Conservation (phyloP, 176 grass and related monocot species). For the Avena eriantha region DNA sequence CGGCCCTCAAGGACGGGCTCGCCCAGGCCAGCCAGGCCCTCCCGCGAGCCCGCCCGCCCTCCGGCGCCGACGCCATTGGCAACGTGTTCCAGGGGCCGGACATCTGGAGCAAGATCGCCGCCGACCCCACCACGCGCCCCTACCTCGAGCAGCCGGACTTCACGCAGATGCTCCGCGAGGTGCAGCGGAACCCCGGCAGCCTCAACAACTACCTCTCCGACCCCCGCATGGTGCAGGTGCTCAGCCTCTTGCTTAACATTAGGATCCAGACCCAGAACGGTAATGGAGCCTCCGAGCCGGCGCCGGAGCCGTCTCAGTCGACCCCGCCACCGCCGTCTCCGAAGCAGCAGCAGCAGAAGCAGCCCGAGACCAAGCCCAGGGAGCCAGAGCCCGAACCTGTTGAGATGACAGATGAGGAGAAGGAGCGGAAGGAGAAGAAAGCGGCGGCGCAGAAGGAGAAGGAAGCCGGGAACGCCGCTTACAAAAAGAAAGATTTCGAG, state of each 20-base stretch:
- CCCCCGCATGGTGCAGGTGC: conserved; percentile 93
- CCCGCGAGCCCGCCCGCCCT: conserved; percentile 32
- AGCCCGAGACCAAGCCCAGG: conserved; percentile 47
- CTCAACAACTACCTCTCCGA: conserved; percentile 78
- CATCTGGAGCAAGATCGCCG: conserved; percentile 83
- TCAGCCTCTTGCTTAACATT: conserved; percentile 88
- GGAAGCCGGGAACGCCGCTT: conserved; percentile 86
- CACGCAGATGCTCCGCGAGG: conserved; percentile 77
- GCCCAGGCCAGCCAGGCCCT: conserved; percentile 56
- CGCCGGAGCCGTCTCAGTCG: conserved; percentile 39
- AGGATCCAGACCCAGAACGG: conserved; percentile 59
- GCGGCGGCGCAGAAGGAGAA: conserved; percentile 81
- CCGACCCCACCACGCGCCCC: conserved; percentile 74
- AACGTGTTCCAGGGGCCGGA: conserved; percentile 91
- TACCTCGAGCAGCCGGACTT: conserved; percentile 93
- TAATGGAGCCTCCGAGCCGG: conserved; percentile 40
- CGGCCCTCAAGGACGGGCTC: conserved; percentile 72
- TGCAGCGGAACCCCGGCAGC: conserved; percentile 80
- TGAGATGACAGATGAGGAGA: conserved; percentile 64
- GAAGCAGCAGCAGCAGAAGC: neutral
- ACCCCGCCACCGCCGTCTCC: conserved; percentile 26
- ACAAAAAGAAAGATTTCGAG: conserved; percentile 98
- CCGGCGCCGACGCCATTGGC: conserved; percentile 55
- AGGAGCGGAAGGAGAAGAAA: conserved; percentile 72
- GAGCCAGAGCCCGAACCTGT: conserved; percentile 53